Conservation (phyloP, 2,329 filamentous ascomycete species). For the Cladophialophora psammophila region DNA sequence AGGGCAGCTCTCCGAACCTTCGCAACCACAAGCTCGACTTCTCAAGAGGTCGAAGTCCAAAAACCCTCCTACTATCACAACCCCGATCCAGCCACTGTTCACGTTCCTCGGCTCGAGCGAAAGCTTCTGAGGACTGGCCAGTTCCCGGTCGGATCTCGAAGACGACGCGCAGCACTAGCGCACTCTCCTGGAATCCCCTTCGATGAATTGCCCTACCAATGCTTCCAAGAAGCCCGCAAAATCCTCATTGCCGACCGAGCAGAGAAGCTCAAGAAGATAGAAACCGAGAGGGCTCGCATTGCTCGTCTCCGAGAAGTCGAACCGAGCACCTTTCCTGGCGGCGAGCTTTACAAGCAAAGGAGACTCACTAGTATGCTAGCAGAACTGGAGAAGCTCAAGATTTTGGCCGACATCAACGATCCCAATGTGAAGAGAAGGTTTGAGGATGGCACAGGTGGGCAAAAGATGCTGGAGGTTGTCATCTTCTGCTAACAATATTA, state of each 20-base stretch:
- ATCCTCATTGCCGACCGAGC: conserved; percentile 79
- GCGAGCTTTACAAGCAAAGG: conserved; percentile 69
- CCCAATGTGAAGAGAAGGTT: conserved; percentile 91
- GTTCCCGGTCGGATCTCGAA: conserved; percentile 80
- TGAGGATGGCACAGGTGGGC: conserved; percentile 84
- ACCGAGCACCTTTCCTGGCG: conserved; percentile 66
- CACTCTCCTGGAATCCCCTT: conserved; percentile 76
- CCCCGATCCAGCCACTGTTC: conserved; percentile 72
- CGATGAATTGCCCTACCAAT: conserved; percentile 94
- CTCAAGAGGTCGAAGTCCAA: conserved; percentile 46
- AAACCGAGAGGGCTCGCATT: conserved; percentile 72
- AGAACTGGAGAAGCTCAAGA: conserved; percentile 80
- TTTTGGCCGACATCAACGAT: conserved; percentile 93
- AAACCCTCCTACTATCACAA: conserved; percentile 52
- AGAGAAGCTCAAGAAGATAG: conserved; percentile 79
- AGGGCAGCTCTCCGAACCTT: conserved; percentile 21
- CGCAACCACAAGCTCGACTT: conserved; percentile 26
- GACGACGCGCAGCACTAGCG: conserved; percentile 77
- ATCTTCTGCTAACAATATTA: conserved; percentile 50
- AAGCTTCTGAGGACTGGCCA: conserved; percentile 72
- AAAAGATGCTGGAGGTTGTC: conserved; percentile 4
- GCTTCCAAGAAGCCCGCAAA: conserved; percentile 94
- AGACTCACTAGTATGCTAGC: conserved; percentile 73
- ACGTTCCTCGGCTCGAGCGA: conserved; percentile 69
- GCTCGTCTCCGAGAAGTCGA: conserved; percentile 67